Evolutionary conservation across 2,329 filamentous ascomycete genomes (phyloP), one percentile per base, ranked within the genome.

Genomic region (Pseudohalonectria lignicola): DNA sequence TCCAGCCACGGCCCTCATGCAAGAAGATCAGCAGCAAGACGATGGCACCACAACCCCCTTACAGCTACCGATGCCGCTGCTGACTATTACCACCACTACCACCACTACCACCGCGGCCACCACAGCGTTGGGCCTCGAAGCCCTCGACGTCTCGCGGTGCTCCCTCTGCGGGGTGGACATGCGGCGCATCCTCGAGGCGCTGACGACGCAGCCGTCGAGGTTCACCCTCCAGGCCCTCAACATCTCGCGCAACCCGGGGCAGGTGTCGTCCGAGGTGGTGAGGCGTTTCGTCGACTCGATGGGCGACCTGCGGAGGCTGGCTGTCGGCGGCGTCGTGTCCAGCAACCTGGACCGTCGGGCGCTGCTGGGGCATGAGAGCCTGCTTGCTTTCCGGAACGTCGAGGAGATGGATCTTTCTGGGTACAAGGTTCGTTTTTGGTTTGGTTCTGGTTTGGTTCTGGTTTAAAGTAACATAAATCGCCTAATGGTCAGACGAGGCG

Each of bases 371-470:
- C 51, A 66, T 41, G 60, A 62, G 36, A 52, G 58, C 7, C 52
- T 72, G 32, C 46, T 56, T 30, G 48, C 54, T 15, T 69, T 59
- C 8, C 43, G 66, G 60, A 55, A 56, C n/a, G 55, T 76, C 18
- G 65, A 73, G 47, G 68, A 71, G 41, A 53, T 76, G 13, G 64
- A 76, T 43, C 53, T 76, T 20, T 74, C 72, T 3, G 64, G 66
- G 5, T 74, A 70, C 52, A 65, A 66, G 56, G 67, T 72, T 51
- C 44, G 60, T 47, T 17, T 35, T 30, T 12, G 12, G 13, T n/a
- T 13, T 36, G 13, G 21, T 45, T 31, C 39, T 21, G 2, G 30
- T 28, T 37, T 31, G 16, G 3, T 26, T 26, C 23, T 26, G 8
- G 7, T 26, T n/a, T n/a, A n/a, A n/a, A n/a, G n/a, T n/a, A n/a